phyloP scores from a whole-genome alignment of 805 yeast genomes.

The Isabelozyma heimii region DNA sequence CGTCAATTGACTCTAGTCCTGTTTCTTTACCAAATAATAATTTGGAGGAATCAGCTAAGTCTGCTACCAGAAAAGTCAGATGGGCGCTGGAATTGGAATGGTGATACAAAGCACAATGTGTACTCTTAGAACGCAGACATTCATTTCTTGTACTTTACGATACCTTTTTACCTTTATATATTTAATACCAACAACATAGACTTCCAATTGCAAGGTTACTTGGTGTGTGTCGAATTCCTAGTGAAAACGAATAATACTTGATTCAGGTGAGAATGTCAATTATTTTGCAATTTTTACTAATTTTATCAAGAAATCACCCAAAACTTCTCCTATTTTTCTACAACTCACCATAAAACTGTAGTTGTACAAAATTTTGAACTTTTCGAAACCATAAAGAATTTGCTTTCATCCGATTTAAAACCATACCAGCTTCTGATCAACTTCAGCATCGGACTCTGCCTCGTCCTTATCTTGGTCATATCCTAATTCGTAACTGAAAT shows the following conservation, averaged over 20 bases:
- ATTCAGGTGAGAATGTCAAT: too few relatives aligned
- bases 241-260: too few relatives aligned
- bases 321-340: neutral
- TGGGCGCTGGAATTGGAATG: constrained; percentile 38
- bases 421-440: too few relatives aligned
- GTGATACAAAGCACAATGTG: constrained; percentile 11
- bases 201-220: too few relatives aligned
- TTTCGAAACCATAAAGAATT: neutral
- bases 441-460: too few relatives aligned
- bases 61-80: constrained; percentile 17
- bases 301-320: neutral
- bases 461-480: too few relatives aligned
- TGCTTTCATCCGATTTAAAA: too few relatives aligned
- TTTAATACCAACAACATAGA: neutral
- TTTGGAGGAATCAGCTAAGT: neutral
- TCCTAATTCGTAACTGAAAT: too few relatives aligned
- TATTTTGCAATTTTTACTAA: neutral
- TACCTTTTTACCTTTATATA: neutral
- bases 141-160: neutral
- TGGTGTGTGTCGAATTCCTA: too few relatives aligned
- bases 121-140: neutral
- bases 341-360: too few relatives aligned
- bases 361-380: neutral
- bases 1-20: neutral
- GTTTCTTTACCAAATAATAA: neutral